Evolutionary conservation across 306 rosid genomes (phyloP).

Genomic region (Prunus padus): DNA sequence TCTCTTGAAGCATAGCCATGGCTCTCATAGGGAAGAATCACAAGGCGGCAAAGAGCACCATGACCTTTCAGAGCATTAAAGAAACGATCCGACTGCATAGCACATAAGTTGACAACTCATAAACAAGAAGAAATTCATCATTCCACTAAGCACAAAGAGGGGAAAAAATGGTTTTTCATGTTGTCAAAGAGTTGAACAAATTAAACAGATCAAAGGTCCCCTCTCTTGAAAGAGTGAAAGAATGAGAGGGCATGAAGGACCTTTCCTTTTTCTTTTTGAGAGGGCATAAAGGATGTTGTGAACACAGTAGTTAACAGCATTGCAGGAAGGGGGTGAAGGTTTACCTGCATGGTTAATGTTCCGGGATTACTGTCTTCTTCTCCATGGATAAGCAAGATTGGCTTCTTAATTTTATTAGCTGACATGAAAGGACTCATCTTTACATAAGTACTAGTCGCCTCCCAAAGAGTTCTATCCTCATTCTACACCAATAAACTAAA

Average conservation of each 20-base stretch:
- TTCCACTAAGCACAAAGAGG: not conserved
- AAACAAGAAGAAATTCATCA: conserved; percentile 8
- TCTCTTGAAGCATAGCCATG: conserved; percentile 89
- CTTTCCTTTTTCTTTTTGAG: not conserved
- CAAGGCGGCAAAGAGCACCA: conserved; percentile 94
- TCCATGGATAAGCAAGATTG: conserved; percentile 93
- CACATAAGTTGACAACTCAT: conserved; percentile 19
- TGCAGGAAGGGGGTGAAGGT: not conserved
- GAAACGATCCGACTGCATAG: conserved; percentile 87
- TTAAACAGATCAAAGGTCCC: not conserved
- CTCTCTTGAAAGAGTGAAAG: not conserved
- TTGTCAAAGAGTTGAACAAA: too few species aligned
- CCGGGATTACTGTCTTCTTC: conserved; percentile 97
- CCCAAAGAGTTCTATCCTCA: conserved; percentile 99
- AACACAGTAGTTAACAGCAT: not conserved
- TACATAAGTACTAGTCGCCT: conserved; percentile 79
- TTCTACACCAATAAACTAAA: conserved; percentile 47
- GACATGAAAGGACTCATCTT: conserved; percentile 99
- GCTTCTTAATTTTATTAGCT: conserved; percentile 93
- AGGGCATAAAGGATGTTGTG: not conserved
- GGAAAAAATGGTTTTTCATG: too few species aligned
- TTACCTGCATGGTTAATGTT: conserved; percentile 97
- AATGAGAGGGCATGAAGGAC: not conserved
- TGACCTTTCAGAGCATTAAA: conserved; percentile 97
- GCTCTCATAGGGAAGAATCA: conserved; percentile 90